Evolutionary conservation across 139 green algal species (phyloP), one percentile per base, ranked within the genome.

Genomic region (Asterochloris erici): DNA sequence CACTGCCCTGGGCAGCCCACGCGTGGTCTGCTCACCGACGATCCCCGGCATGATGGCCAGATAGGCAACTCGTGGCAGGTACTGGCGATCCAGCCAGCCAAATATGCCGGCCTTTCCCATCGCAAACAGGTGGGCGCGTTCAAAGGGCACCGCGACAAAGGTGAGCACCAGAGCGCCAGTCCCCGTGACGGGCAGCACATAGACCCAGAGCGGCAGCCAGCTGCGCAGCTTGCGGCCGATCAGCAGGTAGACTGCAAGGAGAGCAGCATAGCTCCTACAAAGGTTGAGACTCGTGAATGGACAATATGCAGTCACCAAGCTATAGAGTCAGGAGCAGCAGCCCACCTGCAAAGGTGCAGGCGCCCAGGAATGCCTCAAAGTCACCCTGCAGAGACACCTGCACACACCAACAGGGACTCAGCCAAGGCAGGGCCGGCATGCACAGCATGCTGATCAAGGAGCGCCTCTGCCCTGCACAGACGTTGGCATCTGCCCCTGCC

Each of bases 171-270:
- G 17, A 0, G 84, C 83, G 0, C 79, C 87, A 61, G 81, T 17
- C 24, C 62, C 74, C 4, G 85, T 96, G 62, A 97, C 92, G 10
- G 91, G 86, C n/a, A 83, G 82, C 1, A 90, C 91, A 74, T 96
- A 98, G 23, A 95, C 73, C 75, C 94, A 95, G 26, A 95, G 82
- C 0, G 94, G 94, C 88, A 97, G 93, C 90, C 88, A 95, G 10
- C 71, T 69, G 17, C 88, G 79, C 63, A 93, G 85, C 1, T 47
- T 62, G 12, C 62, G 73, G 17, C 91, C 91, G 10, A 88, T 82
- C 9, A 81, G 86, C 38, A 93, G 82, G 74, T 94, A 92, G 0
- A 76, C 84, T 66, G 28, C 47, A 21, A 77, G 23, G 26, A 77
- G 54, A 19, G 54, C 73, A 61, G 73, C n/a, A 26, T n/a, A 54